A percentile compares a stretch with the other conserved stretches of the same genome.
Conservation (phyloP, 108 stramenopile genomes). For the Nitzschia sp. region DNA sequence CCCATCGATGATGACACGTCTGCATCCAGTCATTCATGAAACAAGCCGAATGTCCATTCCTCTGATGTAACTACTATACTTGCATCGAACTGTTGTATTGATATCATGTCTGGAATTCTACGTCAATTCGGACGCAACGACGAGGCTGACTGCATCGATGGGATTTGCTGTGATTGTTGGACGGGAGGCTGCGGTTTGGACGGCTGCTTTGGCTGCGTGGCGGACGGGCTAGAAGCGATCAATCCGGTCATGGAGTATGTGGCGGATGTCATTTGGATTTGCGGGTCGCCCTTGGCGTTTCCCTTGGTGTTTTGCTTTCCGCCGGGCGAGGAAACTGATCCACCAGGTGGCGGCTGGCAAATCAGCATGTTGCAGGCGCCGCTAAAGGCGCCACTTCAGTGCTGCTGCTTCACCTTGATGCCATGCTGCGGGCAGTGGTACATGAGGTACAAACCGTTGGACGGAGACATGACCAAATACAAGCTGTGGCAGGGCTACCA, state of each 20-base stretch:
- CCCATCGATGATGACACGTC: too few species aligned
- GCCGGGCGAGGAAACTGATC: slow-evolving; percentile 50
- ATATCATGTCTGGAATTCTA: slow-evolving; percentile 23
- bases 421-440: slow-evolving; percentile 56
- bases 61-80: too few species aligned
- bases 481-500: slow-evolving; percentile 68
- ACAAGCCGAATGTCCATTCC: too few species aligned
- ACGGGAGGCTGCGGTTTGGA: slow-evolving; percentile 49
- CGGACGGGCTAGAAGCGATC: slow-evolving; percentile 51
- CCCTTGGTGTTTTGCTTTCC: slow-evolving; percentile 62
- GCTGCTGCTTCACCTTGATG: slow-evolving; percentile 46
- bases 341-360: slow-evolving; percentile 54
- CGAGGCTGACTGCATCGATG: slow-evolving; percentile 20
- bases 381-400: slow-evolving; percentile 30
- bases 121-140: slow-evolving; percentile 5
- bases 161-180: slow-evolving; percentile 53
- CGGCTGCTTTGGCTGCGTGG: slow-evolving; percentile 34
- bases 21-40: too few species aligned
- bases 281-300: slow-evolving; percentile 67
- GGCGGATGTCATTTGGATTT: slow-evolving; percentile 59
- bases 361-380: slow-evolving; percentile 55
- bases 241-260: slow-evolving; percentile 49
- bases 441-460: slow-evolving; percentile 41
- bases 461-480: slow-evolving; percentile 68
- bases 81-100: too few species aligned